Evolutionary conservation across 192 early-diverging fungal genomes (phyloP).

Genomic region (Coemansia javaensis): DNA sequence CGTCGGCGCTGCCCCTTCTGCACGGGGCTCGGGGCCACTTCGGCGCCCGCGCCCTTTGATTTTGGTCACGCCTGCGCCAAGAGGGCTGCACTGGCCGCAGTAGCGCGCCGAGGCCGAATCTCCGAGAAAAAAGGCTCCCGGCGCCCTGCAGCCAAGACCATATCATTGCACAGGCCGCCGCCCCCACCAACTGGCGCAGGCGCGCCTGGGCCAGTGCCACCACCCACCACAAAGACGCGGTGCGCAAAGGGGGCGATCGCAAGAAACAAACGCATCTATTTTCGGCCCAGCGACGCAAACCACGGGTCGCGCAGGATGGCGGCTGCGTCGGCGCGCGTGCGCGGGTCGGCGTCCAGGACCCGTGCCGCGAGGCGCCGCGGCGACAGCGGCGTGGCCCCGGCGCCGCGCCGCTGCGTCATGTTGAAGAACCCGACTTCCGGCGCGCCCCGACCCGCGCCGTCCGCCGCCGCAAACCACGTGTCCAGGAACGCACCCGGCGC

Average conservation of each 20-base stretch:
- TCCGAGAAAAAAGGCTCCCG: too few species aligned
- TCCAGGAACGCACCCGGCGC: conserved; percentile 14
- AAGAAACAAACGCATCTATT: not conserved
- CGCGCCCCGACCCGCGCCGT: not conserved
- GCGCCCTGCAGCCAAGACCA: too few species aligned
- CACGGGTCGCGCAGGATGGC: conserved; percentile 18
- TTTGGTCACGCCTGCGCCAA: too few species aligned
- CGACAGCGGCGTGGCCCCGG: not conserved
- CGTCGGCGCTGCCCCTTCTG: too few species aligned
- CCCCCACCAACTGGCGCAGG: too few species aligned
- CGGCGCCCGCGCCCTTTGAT: too few species aligned
- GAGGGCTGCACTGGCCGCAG: too few species aligned
- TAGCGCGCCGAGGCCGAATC: too few species aligned
- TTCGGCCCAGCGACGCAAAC: conserved; percentile 13
- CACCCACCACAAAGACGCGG: too few species aligned
- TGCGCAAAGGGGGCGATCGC: too few species aligned
- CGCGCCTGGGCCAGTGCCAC: not conserved
- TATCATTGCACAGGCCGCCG: too few species aligned
- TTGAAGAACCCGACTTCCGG: conserved; percentile 4
- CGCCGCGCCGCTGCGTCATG: conserved; percentile 4
- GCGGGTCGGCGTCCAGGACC: conserved; percentile 26
- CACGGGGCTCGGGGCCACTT: too few species aligned
- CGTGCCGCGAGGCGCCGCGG: conserved; percentile 6
- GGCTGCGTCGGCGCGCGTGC: conserved; percentile 15
- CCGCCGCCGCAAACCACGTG: conserved; percentile 33